Base-by-base conservation (phyloP, 805 yeast genomes). In the Metschnikowia continentalis region DNA sequence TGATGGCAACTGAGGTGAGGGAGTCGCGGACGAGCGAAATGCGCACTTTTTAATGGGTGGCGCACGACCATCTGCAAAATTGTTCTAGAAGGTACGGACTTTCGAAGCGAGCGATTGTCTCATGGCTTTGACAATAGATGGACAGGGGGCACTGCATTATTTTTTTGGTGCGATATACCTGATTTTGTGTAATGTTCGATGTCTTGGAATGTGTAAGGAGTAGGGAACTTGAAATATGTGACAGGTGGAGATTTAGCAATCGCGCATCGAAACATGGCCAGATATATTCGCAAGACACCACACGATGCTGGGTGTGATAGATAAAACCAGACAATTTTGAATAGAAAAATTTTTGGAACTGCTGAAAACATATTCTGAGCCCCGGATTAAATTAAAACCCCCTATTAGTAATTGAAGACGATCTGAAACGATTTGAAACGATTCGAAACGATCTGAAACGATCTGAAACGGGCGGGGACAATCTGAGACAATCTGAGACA, bases 1-100 rank as follows among this genome's bases (percentile, higher is more conserved):
- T 48, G 54, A 51, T 48, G 54, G 46, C 46, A 42, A 42, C n/a
- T 35, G 37, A 42, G 46, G 37, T 35, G 37, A 42, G 46, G 37
- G 35, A 40, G 46, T 33, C 32, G 46, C 46, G 46, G 46, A 32
- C 46, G 46, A 42, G 38, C 30, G 30, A 42, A 42, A 33, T 33
- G 46, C 46, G 46, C 46, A 42, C 46, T 32, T 33, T 42, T 33
- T 42, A n/a, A 37, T 42, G 46, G 7, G 37, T 5, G 3, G 32
- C n/a, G 46, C 46, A 42, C 46, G 37, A 32, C 46, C 37, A 14
- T 30, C 7, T 42, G 46, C 46, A 42, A 33, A 42, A 20, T 32
- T 33, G 38, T 35, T 42, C 38, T 42, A 42, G 46, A 42, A 42
- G 46, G 45, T 10, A 42, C 36, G 17, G 35, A 32, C n/a, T 19